Base-by-base conservation (phyloP, 179 eudicot species). In the Beta lomatogona region DNA sequence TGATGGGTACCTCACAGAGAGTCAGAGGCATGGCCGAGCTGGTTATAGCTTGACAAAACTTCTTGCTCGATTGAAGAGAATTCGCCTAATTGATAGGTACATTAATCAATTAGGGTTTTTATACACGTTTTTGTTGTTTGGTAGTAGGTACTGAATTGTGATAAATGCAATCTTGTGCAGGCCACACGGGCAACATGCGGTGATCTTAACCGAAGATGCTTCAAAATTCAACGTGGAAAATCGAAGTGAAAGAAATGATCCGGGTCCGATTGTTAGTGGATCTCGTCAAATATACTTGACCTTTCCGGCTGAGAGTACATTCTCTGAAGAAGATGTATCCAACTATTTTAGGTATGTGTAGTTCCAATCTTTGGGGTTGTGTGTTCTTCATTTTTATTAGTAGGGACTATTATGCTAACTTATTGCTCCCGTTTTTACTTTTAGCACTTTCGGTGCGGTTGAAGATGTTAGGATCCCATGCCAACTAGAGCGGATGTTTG, bases 41-140 rank as follows among this genome's bases (percentile, higher is more conserved):
- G 98, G 97, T 66, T 97, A 87, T 80, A 97, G 92, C 88, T 88
- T 97, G 83, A 94, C 98, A 1, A 97, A 92, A 77, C 98, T 97
- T 80, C 93, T 97, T 58, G 93, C 97, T 68, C 86, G 91, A 31
- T 71, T 94, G 79, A 91, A 89, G 73, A 89, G 88, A 69, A 89
- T 97, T 78, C 89, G 87, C 10, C 85, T 97, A 19, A 87, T 93
- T 73, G 97, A 94, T 73, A 89, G 95, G 99, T 97, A 31, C 16
- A 18, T 59, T 50, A 13, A 22, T 64, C 9, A 4, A 15, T 22
- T 66, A 4, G 8, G 1, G 16, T 9, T 28, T 75, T 53, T 1
- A 11, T 45, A 22, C 46, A 48, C 3, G 52, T 57, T 21, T 57
- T 21, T 12, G n/a, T 53, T 44, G 28, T 18, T 71, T 5, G 4